Evolutionary conservation across 2,329 filamentous ascomycete species (phyloP).

Genomic region (Ceratocystiopsis brevicomis): DNA sequence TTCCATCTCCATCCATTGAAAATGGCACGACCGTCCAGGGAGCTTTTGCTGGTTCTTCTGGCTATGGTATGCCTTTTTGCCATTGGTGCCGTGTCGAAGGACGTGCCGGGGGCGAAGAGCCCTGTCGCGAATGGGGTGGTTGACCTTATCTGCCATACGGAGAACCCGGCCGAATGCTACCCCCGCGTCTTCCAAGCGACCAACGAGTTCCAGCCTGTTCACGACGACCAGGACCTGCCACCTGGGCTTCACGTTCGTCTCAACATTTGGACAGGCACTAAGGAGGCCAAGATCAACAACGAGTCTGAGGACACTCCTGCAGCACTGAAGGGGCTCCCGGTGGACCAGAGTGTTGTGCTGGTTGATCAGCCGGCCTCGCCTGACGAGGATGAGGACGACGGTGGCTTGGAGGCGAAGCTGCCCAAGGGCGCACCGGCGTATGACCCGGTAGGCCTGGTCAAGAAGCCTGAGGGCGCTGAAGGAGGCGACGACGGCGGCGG

Average conservation of each 20-base stretch:
- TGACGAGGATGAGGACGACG: conserved; percentile 5
- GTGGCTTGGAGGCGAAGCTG: conserved; percentile 11
- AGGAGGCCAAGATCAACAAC: conserved; percentile 47
- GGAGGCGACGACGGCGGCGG: background rate
- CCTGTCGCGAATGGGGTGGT: too few species aligned
- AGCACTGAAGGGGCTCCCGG: conserved; percentile 15
- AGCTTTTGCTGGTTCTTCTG: conserved; percentile 1
- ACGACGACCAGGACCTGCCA: conserved; percentile 45
- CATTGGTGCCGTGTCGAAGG: background rate
- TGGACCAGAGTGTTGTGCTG: conserved; percentile 31
- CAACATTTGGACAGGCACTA: conserved; percentile 42
- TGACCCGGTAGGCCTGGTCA: conserved; percentile 37
- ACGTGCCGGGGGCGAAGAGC: too few species aligned
- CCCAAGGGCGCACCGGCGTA: conserved; percentile 35
- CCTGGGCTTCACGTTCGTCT: conserved; percentile 46
- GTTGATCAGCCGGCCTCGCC: conserved; percentile 24
- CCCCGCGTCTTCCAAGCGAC: conserved; percentile 44
- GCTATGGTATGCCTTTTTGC: background rate
- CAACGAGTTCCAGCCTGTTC: conserved; percentile 42
- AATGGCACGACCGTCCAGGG: background rate
- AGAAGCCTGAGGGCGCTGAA: conserved; percentile 22
- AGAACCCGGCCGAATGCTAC: conserved; percentile 43
- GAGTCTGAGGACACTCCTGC: conserved; percentile 29
- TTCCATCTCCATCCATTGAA: background rate
- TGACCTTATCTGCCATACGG: conserved; percentile 46